phyloP scores from a whole-genome alignment of 2,329 filamentous ascomycete species.

The Phaeosphaeriaceae sp. region DNA sequence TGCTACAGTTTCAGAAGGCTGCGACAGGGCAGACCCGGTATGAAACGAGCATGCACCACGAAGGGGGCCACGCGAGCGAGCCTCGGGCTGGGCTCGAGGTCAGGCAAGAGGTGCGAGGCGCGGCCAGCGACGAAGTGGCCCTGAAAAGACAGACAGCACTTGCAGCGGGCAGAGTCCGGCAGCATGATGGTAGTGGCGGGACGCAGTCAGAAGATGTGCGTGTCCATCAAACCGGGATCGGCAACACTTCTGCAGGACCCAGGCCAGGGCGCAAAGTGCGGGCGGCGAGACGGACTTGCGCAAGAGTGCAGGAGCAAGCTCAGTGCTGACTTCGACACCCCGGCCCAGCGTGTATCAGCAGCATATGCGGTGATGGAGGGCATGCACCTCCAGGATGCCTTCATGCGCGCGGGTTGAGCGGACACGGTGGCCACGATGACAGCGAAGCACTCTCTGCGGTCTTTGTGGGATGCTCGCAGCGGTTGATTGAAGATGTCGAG shows the following conservation, averaged over 20 bases:
- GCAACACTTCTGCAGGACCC: conserved; percentile 13
- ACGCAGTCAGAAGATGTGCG: conserved; percentile 5
- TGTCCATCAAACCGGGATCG: conserved; percentile 17
- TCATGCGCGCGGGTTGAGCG: conserved; percentile 8
- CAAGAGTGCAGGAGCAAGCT: conserved; percentile 12
- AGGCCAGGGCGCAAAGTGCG: conserved; percentile 23
- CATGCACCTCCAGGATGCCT: conserved; percentile 7
- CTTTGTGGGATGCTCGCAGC: background rate
- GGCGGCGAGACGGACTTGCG: conserved; percentile 19
- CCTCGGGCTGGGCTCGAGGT: conserved; percentile 5
- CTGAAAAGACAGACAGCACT: conserved; percentile 1
- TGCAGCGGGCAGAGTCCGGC: background rate
- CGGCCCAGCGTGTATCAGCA: conserved; percentile 2
- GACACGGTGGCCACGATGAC: conserved; percentile 2
- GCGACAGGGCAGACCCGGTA: conserved; percentile 30
- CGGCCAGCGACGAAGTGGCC: background rate
- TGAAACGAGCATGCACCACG: conserved; percentile 23
- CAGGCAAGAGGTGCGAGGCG: conserved; percentile 5
- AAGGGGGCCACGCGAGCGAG: conserved; percentile 6
- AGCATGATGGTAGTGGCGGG: background rate
- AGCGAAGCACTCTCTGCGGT: background rate
- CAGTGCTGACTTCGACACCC: conserved; percentile 12
- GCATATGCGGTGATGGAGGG: conserved; percentile 14
- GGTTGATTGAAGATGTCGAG: conserved; percentile 8
- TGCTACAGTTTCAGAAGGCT: conserved; percentile 40